phyloP scores from a whole-genome alignment of 306 rosid species.

The Herpetospermum pedunculosum region DNA sequence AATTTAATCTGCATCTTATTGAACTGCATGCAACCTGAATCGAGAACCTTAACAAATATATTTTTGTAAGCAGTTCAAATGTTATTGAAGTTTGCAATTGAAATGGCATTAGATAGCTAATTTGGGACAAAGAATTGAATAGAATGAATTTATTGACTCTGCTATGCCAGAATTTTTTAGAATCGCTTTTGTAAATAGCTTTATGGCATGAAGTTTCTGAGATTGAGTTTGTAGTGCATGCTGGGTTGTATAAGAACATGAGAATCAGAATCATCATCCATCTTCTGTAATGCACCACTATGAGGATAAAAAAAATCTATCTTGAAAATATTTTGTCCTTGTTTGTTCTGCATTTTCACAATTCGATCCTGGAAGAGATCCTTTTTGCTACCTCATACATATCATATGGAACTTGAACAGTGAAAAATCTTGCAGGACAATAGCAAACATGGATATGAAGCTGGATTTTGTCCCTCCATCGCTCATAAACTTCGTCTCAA shows the following conservation, averaged over 20 bases:
- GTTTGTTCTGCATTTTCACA: background rate
- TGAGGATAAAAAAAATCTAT: background rate
- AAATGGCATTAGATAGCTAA: background rate
- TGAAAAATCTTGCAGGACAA: conserved; percentile 48
- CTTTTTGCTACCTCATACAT: background rate
- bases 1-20: background rate
- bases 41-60: background rate
- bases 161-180: background rate
- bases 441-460: conserved; percentile 86
- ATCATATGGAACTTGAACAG: conserved; percentile 2
- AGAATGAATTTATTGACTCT: background rate
- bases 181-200: background rate
- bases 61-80: background rate
- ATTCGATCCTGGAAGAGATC: background rate
- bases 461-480: conserved; percentile 78
- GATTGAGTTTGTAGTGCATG: background rate
- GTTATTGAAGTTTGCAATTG: background rate
- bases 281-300: background rate
- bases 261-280: background rate
- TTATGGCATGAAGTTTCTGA: background rate
- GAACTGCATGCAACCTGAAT: background rate
- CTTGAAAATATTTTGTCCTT: background rate
- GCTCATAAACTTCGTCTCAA: conserved; percentile 74
- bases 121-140: background rate
- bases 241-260: background rate